Conservation (phyloP, 345 rosid species). For the Pistacia integerrima region DNA sequence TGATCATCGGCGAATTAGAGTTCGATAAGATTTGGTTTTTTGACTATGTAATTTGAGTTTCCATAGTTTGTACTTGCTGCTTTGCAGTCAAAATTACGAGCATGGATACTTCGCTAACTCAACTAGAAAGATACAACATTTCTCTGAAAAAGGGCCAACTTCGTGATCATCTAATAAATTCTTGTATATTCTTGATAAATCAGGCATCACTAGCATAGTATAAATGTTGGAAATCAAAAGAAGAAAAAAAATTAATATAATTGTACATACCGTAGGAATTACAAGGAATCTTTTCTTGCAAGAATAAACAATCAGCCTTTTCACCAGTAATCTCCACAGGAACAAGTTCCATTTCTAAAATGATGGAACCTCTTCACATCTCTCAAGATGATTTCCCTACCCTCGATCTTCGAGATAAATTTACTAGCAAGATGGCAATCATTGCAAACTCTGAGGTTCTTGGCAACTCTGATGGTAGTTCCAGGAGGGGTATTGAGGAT, state of each 20-base stretch:
- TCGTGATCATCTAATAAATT: too few species aligned
- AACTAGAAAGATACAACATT: too few species aligned
- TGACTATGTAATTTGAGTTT: too few species aligned
- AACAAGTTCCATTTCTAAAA: conserved; percentile 77
- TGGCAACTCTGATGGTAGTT: conserved; percentile 74
- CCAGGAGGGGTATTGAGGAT: conserved; percentile 73
- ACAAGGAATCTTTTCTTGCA: not conserved
- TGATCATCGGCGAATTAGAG: too few species aligned
- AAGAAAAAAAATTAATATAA: not conserved
- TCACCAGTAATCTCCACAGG: conserved; percentile 89
- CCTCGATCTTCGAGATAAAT: conserved; percentile 64
- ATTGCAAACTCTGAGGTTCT: conserved; percentile 88
- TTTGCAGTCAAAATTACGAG: too few species aligned
- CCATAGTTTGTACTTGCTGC: too few species aligned
- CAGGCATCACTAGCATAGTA: too few species aligned
- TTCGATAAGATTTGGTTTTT: too few species aligned
- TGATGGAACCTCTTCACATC: conserved; percentile 90
- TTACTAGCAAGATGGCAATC: conserved; percentile 79
- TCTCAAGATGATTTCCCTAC: conserved; percentile 77
- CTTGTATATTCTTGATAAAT: too few species aligned
- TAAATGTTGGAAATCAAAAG: not conserved
- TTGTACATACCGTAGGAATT: not conserved
- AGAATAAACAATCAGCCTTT: conserved; percentile 1
- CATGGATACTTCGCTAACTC: too few species aligned
- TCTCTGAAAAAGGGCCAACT: too few species aligned